Conservation (phyloP, 345 rosid species). For the Boechera retrofracta region DNA sequence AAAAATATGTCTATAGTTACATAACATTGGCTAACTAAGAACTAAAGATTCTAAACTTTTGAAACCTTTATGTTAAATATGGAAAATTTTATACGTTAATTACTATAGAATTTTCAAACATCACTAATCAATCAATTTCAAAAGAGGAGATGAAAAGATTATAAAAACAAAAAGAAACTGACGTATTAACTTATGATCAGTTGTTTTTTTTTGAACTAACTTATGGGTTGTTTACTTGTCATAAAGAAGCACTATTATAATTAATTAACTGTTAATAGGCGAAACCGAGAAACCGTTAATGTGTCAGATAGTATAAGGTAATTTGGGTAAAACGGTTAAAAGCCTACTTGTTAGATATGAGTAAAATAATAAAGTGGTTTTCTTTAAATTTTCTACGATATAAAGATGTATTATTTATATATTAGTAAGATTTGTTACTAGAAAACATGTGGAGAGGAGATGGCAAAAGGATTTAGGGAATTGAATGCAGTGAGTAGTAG, state of each 20-base stretch:
- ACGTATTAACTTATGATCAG: neutral
- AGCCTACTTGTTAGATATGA: slow-evolving; percentile 24
- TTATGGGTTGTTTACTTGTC: neutral
- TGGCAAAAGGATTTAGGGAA: slow-evolving; percentile 15
- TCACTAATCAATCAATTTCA: no score
- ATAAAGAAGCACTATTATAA: neutral
- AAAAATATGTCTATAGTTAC: no score
- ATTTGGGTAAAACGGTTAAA: slow-evolving; percentile 34
- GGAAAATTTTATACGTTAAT: no score
- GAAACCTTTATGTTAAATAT: no score
- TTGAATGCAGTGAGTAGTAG: slow-evolving; percentile 41
- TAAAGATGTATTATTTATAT: neutral
- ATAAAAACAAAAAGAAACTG: neutral
- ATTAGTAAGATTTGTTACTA: neutral
- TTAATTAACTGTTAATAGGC: slow-evolving; percentile 9
- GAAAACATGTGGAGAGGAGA: slow-evolving; percentile 20
- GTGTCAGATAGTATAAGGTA: slow-evolving; percentile 28
- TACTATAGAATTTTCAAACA: no score
- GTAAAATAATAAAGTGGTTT: neutral
- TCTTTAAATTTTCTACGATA: neutral
- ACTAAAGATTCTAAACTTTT: no score
- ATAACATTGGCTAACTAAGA: no score
- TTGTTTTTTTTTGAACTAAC: neutral
- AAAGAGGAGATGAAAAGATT: neutral
- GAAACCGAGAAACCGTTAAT: slow-evolving; percentile 24